A percentile compares a stretch with the other conserved stretches of the same genome.
Evolutionary conservation across 129 eudicot species (phyloP).

Genomic region (Cynara cardunculus): DNA sequence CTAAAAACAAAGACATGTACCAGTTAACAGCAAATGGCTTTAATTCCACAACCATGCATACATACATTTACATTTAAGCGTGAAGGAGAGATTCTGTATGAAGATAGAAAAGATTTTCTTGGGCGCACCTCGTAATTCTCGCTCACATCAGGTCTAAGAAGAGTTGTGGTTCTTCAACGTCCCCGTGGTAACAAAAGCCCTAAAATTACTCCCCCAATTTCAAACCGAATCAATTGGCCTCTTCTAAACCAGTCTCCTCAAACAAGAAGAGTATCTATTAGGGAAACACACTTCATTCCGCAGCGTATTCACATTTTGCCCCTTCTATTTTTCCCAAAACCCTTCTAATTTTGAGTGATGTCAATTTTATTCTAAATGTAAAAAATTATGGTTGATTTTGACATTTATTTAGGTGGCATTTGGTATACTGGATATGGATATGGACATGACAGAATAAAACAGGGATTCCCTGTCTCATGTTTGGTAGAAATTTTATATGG

Average conservation of each 20-base stretch:
- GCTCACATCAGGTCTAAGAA: background rate
- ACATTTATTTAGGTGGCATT: too few relatives aligned
- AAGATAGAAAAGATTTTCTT: background rate
- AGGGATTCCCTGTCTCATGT: too few relatives aligned
- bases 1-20: background rate
- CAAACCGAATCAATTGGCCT: background rate
- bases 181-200: constrained; percentile 2
- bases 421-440: too few relatives aligned
- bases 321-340: background rate
- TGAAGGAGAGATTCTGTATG: background rate
- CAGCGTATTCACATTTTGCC: background rate
- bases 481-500: too few relatives aligned
- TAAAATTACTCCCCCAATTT: background rate
- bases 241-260: background rate
- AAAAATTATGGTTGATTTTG: too few relatives aligned
- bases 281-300: background rate
- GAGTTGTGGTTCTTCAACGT: constrained; percentile 3
- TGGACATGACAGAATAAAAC: too few relatives aligned
- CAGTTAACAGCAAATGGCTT: background rate
- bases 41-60: constrained; percentile 13
- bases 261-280: background rate
- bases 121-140: constrained; percentile 6
- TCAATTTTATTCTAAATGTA: too few relatives aligned
- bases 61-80: constrained; percentile 17
- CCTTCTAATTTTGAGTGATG: background rate